Base-by-base conservation (phyloP, 1,284 basidiomycete species). In the Hemileia vastatrix region DNA sequence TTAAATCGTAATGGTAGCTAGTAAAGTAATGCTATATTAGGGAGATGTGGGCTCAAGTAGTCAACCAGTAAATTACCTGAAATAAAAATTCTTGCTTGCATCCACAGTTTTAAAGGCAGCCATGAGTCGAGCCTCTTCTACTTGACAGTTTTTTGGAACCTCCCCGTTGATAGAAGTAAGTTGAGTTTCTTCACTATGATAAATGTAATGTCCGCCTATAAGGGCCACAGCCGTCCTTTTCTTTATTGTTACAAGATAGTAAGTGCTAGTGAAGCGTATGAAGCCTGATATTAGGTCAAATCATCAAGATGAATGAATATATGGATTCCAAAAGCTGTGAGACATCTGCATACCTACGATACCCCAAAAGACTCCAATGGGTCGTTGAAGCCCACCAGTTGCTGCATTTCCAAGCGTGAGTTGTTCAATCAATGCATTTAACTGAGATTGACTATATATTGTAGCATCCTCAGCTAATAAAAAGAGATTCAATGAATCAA, bases 1-100 rank as follows among this genome's bases (percentile, higher is more conserved):
- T 96, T 31, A 98, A 79, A 76, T 98, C 95, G 77, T 98, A 98
- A 0, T 94, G 93, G 75, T 95, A 91, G 67, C 92, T 93, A 68
- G 31, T 21, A 32, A 43, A n/a, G 40, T 8, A 43, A 43, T 43
- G 8, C 8, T 33, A 52, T 43, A 40, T 48, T 52, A 4, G 36
- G 70, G 44, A 66, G 67, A 19, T 33, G 24, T 18, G 24, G 24
- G 24, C 43, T 4, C 19, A 4, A 51, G 43, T 24, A 36, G 18
- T 44, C n/a, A 50, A 13, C 31, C 2, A 19, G 70, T 32, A 65
- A 2, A 6, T 21, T 69, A 94, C 89, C 90, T 93, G 77, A 98
- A 98, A 79, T 98, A 99, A 76, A 98, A 98, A 78, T 98, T 97
- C 79, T 98, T 97, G 53, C 88, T 88, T 79, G 98, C 83, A 71